These are phyloP conservation scores for Phytomonas serpens DNA, from an alignment of 208 protist species.

Conservation along the genomic window DNA sequence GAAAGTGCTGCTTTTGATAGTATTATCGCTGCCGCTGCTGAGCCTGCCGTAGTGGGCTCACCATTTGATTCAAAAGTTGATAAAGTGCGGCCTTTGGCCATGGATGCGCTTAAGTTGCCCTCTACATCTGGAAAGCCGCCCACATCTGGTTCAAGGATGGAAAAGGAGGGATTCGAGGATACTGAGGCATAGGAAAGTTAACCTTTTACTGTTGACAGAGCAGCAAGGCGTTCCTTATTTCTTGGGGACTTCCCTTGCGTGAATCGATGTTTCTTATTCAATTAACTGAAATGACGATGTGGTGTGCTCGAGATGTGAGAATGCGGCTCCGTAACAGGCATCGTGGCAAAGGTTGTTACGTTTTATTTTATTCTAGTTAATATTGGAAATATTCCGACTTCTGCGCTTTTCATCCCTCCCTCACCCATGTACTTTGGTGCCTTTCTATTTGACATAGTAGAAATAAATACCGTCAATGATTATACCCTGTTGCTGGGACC, in stretches of 20 bases:
- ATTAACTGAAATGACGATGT: neutral
- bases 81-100: neutral
- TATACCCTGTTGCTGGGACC: conserved; percentile 45
- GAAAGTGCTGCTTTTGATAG: neutral
- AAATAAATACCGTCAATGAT: conserved; percentile 5
- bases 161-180: neutral
- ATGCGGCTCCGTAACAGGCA: neutral
- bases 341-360: neutral
- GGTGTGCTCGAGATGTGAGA: neutral
- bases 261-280: neutral
- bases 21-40: neutral
- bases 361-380: neutral
- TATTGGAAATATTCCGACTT: neutral
- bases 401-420: conserved; percentile 1
- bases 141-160: neutral
- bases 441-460: conserved; percentile 3
- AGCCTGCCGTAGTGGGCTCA: neutral
- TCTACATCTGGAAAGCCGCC: neutral
- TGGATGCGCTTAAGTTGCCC: neutral
- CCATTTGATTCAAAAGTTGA: neutral
- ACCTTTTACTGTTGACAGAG: neutral
- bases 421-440: neutral
- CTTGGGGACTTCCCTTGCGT: neutral
- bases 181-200: neutral
- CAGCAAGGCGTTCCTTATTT: neutral